Conservation (phyloP, 2,329 filamentous ascomycete genomes). For the Colletotrichum spinosum region DNA sequence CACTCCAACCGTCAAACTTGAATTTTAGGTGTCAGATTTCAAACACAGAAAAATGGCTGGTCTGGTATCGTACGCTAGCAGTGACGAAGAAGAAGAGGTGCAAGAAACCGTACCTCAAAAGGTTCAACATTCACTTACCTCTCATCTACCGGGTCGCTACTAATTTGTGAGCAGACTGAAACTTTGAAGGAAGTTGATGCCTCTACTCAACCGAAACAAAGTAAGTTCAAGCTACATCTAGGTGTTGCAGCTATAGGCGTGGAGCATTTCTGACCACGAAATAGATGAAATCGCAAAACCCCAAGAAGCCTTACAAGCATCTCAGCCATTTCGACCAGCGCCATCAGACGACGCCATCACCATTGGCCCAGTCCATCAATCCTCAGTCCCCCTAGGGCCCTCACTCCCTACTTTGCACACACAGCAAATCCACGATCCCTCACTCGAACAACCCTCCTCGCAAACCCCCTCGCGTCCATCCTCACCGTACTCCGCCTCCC, state of each 20-base stretch:
- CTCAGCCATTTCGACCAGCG: constrained; percentile 4
- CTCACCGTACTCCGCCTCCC: constrained; percentile 77
- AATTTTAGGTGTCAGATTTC: background rate
- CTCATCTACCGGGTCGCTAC: constrained; percentile 8
- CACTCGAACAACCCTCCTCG: constrained; percentile 36
- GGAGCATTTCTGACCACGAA: no score
- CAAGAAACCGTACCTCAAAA: constrained; percentile 21
- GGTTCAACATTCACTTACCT: constrained; percentile 6
- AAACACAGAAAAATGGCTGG: constrained; percentile 50
- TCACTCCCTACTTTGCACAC: constrained; percentile 49
- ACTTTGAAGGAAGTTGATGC: background rate
- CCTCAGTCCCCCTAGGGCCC: constrained; percentile 51
- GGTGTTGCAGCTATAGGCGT: no score
- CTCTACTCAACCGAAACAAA: background rate
- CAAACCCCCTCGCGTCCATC: constrained; percentile 46
- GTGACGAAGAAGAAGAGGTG: constrained; percentile 60
- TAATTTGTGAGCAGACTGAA: constrained; percentile 17
- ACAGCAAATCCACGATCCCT: constrained; percentile 23
- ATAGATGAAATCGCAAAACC: no score
- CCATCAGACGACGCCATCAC: constrained; percentile 26
- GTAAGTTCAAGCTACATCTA: background rate
- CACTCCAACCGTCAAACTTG: background rate
- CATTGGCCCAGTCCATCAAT: constrained; percentile 47
- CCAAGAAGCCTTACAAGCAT: constrained; percentile 11
- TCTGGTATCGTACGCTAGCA: constrained; percentile 64